Base-by-base conservation (phyloP, 805 yeast genomes). In the Lipomyces spencermartinsiae region DNA sequence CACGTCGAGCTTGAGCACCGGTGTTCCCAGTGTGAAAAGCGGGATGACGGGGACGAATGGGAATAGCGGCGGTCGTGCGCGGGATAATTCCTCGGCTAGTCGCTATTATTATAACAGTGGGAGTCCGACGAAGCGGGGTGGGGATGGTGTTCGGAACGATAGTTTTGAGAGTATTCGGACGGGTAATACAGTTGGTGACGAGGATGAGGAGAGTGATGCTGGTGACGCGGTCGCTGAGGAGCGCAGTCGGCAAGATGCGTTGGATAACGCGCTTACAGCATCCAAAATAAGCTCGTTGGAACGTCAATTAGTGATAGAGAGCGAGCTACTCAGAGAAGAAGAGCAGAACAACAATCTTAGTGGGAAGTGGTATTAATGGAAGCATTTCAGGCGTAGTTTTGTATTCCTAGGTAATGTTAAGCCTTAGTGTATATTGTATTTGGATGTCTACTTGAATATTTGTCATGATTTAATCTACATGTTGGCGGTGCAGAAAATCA, bases 1-100 rank as follows among this genome's bases (percentile, higher is more conserved):
- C 2, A 66, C 71, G n/a, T 68, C 71, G 31, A 68, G 71, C 39
- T 43, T 68, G 51, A 68, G 69, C 31, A 68, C 71, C 7, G 69
- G 71, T 8, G 67, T 60, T 22, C 69, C 70, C 39, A 68, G 71
- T 39, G 49, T 68, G 46, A 62, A 56, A 59, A 65, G 69, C 22
- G 70, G 70, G 25, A 49, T 65, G 57, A 59, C 66, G 10, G 68
- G 70, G n/a, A 12, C 19, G 12, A 62, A 62, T 9, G 63, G 59
- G 5, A 43, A 61, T 16, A 29, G 43, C 39, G 64, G 35, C 16
- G 59, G 59, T 31, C 64, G 64, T 25, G 12, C 54, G 10, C 39
- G 64, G 29, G 64, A 35, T 55, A 55, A 61, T 39, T 61, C 64
- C 3, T 31, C 46, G n/a, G 62, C 56, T 25, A 59, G 62, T 49